A percentile compares a stretch with the other conserved stretches of the same genome.
These are phyloP conservation scores for Rhododendron mucronatum DNA, from an alignment of 148 eudicot species.

Conservation along the genomic window DNA sequence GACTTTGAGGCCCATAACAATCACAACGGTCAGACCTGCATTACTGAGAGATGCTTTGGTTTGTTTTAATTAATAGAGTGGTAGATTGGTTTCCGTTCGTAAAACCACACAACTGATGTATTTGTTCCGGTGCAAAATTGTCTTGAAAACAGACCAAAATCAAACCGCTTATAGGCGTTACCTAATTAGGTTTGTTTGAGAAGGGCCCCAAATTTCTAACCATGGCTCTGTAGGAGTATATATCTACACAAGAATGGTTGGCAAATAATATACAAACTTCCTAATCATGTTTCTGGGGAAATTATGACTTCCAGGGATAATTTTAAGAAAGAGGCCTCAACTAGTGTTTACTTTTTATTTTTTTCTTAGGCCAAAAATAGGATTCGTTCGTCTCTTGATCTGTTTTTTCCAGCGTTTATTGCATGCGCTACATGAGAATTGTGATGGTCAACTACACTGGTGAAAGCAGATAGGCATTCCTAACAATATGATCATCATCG, in stretches of 20 bases:
- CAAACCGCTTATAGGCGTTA: too few species aligned
- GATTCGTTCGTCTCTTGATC: neutral
- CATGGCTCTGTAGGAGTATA: neutral
- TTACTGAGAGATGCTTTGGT: neutral
- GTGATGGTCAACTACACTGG: neutral
- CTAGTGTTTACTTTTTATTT: neutral
- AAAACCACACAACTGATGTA: neutral
- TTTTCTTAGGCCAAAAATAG: neutral
- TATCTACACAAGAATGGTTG: neutral
- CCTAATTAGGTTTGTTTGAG: neutral
- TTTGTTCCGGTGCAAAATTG: neutral
- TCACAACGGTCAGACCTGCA: too few species aligned
- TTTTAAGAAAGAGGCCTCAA: neutral
- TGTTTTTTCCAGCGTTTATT: neutral
- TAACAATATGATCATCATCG: neutral
- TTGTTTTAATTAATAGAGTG: too few species aligned
- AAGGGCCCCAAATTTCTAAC: neutral
- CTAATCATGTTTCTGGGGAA: neutral
- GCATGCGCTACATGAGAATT: neutral
- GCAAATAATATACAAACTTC: neutral
- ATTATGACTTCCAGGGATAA: neutral
- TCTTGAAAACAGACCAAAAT: neutral
- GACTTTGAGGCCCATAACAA: too few species aligned
- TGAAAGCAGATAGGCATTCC: neutral
- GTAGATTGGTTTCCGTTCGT: too few species aligned